Evolutionary conservation across 148 eudicot species (phyloP), one percentile per base, ranked within the genome.

Genomic region (Camellia sinensis): DNA sequence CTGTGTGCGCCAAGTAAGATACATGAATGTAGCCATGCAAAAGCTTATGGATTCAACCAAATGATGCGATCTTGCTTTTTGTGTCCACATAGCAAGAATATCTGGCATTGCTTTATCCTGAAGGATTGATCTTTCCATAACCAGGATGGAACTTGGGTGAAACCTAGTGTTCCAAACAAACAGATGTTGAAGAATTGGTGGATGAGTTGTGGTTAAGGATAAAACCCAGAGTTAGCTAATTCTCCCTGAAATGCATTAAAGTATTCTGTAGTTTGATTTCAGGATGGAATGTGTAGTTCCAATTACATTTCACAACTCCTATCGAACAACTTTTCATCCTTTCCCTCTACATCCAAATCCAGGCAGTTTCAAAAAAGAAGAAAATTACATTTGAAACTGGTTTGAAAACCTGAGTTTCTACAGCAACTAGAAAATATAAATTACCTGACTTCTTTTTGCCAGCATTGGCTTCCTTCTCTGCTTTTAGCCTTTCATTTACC

Each of bases 361-460:
- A 29, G 44, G 7, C n/a, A 44, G 15, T 18, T 17, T 44, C 0
- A 44, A 18, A 45, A 6, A 12, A 7, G 7, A 71, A 71, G 14
- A 71, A 18, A 9, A 10, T 62, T 18, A 19, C 3, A 29, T 44
- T 53, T 4, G 22, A 29, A 59, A 22, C 29, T 22, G 29, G 29
- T 0, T 22, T 9, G 18, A 75, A 75, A 43, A 12, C n/a, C 18
- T n/a, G 4, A 5, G 44, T 44, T 21, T 46, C 14, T 3, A 57
- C 61, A 57, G 6, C 15, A 67, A 37, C 3, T n/a, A 53, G 14
- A 18, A 7, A 41, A 17, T 3, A 10, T 15, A 60, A 68, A 43
- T 40, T 85, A 95, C 98, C 98, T 87, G 90, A 86, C 91, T 95
- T 93, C 97, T 95, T 95, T 90, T 92, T 95, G 59, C 98, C 94